Percentiles rank a stretch among this genome's conserved stretches.
Evolutionary conservation across 257 asterid species (phyloP).

Genomic region (Rauvolfia tetraphylla): DNA sequence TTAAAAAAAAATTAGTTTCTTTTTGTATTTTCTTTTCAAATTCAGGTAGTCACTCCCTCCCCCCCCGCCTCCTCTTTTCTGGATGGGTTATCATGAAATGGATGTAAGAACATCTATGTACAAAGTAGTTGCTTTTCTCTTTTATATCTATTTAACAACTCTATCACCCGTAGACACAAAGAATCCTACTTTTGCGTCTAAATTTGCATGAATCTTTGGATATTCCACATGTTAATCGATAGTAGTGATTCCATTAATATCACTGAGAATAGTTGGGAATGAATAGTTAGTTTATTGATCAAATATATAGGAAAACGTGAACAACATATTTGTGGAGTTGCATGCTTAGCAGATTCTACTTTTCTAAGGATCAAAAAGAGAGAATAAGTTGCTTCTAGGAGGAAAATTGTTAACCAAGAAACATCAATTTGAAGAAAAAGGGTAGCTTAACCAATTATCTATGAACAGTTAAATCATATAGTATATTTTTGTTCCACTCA

Average conservation of each 20-base stretch:
- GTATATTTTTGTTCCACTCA: not conserved
- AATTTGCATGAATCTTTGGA: not conserved
- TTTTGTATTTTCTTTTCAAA: not conserved
- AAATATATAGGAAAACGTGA: not conserved
- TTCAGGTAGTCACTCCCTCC: not conserved
- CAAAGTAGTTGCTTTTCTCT: not conserved
- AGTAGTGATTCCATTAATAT: not conserved
- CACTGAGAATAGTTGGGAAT: not conserved
- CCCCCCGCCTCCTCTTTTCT: no score
- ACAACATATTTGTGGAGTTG: not conserved
- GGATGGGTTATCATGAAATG: not conserved
- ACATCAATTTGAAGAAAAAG: not conserved
- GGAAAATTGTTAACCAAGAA: not conserved
- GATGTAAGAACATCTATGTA: not conserved
- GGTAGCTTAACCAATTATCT: not conserved
- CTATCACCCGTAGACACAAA: not conserved
- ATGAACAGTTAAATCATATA: not conserved
- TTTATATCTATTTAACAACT: not conserved
- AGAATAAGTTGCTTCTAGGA: not conserved
- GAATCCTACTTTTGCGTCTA: not conserved
- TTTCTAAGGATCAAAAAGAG: no score
- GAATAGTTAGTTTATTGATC: not conserved
- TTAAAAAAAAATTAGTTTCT: not conserved
- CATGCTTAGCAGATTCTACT: not conserved
- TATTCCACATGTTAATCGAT: not conserved